Evolutionary conservation across 2,329 filamentous ascomycete species (phyloP).

Genomic region (Paraconiothyrium brasiliense): DNA sequence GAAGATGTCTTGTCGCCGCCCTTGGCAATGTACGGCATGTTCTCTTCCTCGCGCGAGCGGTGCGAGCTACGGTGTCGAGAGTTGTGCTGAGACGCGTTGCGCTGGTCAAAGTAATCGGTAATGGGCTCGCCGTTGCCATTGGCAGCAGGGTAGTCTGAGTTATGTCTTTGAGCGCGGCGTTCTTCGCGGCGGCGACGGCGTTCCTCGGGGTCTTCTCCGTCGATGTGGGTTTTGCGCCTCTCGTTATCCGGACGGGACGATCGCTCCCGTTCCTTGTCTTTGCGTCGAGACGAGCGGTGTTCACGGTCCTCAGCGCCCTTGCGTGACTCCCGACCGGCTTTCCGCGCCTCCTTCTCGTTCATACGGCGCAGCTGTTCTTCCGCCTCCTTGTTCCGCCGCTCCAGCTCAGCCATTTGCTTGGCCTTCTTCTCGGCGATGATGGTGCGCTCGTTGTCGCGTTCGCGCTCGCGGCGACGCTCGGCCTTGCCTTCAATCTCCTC

Average conservation of each 20-base stretch:
- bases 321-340: conserved; percentile 44
- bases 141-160: conserved; percentile 44
- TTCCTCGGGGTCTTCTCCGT: conserved; percentile 46
- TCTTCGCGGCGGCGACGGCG: conserved; percentile 55
- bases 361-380: conserved; percentile 50
- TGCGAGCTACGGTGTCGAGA: conserved; percentile 41
- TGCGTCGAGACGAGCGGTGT: conserved; percentile 47
- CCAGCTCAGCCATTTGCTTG: conserved; percentile 49
- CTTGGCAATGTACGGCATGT: conserved; percentile 46
- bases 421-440: conserved; percentile 49
- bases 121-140: conserved; percentile 50
- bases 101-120: conserved; percentile 56
- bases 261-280: conserved; percentile 43
- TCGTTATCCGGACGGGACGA: conserved; percentile 43
- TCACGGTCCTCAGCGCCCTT: conserved; percentile 45
- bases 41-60: conserved; percentile 37
- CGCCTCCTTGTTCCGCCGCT: conserved; percentile 49
- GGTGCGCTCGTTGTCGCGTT: conserved; percentile 45
- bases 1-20: conserved; percentile 60
- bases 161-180: conserved; percentile 51
- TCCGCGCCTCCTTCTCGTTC: conserved; percentile 51
- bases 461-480: conserved; percentile 49
- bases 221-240: conserved; percentile 47
- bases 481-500: conserved; percentile 49
- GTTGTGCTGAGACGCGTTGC: conserved; percentile 45